Base-by-base conservation (phyloP, 768 basidiomycete species). In the Termitomyces titanicus region DNA sequence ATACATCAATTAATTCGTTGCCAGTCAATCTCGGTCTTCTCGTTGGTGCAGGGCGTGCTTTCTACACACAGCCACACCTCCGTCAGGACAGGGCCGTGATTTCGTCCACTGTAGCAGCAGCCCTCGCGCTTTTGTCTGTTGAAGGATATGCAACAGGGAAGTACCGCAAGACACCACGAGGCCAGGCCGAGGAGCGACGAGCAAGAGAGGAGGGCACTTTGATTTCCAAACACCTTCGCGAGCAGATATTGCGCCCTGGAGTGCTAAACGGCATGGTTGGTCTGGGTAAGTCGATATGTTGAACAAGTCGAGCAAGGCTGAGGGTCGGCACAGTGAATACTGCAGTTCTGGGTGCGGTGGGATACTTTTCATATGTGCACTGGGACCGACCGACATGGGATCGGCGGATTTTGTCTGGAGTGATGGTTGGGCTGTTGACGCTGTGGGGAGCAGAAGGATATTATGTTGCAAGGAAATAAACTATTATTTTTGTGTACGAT, bases 391-490 rank as follows among this genome's bases (percentile, higher is more conserved):
- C 81, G 1, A 68, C 61, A 3, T 90, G 89, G 89, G 86, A 91
- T 66, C 72, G 79, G 51, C 78, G 83, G 17, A 67, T 74, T 7
- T 78, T 90, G 10, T 81, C 81, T 6, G 77, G 80, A 3, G 70
- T 87, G 20, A 72, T 81, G 7, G 76, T 80, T 35, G 85, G 85
- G 5, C 66, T 92, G 9, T 57, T 88, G 29, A 70, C 81, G 3
- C 70, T 93, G 13, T 83, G 80, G 72, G 78, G 81, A 18, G 79
- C 81, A 34, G 89, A 92, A 74, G 84, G 85, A 84, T 89, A n/a
- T n/a, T n/a, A 64, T 67, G 81, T 71, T n/a, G 48, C 24, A 15
- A 20, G 35, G 9, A 33, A 56, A 51, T 55, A 50, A 44, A 45
- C 18, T 27, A 20, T 53, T 49, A 49, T 49, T 49, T 49, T 49